Conservation (phyloP, 495 filamentous ascomycete genomes). For the Extremus antarcticus region DNA sequence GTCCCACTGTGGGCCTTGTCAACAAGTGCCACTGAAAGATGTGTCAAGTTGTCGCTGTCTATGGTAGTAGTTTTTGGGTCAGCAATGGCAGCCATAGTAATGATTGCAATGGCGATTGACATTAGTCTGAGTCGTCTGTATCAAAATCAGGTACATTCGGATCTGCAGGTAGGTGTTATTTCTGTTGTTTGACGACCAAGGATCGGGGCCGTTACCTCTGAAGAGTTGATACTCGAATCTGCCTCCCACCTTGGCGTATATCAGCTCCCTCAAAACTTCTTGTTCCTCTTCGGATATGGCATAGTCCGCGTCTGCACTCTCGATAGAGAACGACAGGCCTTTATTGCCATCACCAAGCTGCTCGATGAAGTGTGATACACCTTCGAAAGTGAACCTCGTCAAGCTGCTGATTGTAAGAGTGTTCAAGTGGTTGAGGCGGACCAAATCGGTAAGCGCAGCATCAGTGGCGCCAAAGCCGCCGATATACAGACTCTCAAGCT, state of each 20-base stretch:
- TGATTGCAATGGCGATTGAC: no score
- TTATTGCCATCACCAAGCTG: constrained; percentile 26
- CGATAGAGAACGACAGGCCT: constrained; percentile 27
- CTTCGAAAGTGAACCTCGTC: constrained; percentile 29
- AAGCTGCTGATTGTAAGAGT: constrained; percentile 28
- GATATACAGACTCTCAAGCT: constrained; percentile 45
- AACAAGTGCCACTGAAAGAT: no score
- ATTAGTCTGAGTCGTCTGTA: constrained; percentile 23
- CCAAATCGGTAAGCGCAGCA: constrained; percentile 36
- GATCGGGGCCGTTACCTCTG: constrained; percentile 23
- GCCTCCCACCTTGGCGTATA: constrained; percentile 27
- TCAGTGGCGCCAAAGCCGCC: constrained; percentile 46
- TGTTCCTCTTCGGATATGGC: constrained; percentile 28
- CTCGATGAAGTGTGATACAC: constrained; percentile 27
- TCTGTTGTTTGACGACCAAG: not conserved
- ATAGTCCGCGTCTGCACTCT: constrained; percentile 29
- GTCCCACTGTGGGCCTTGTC: no score
- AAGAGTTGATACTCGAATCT: constrained; percentile 31
- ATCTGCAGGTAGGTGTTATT: constrained; percentile 18
- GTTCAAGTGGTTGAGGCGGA: constrained; percentile 22
- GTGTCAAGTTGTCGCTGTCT: no score
- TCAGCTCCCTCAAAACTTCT: constrained; percentile 20
- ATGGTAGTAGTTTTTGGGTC: no score
- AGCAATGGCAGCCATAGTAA: no score
- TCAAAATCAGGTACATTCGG: constrained; percentile 32